Evolutionary conservation across 129 eudicot genomes (phyloP), one percentile per base, ranked within the genome.

Genomic region (Apium graveolens): DNA sequence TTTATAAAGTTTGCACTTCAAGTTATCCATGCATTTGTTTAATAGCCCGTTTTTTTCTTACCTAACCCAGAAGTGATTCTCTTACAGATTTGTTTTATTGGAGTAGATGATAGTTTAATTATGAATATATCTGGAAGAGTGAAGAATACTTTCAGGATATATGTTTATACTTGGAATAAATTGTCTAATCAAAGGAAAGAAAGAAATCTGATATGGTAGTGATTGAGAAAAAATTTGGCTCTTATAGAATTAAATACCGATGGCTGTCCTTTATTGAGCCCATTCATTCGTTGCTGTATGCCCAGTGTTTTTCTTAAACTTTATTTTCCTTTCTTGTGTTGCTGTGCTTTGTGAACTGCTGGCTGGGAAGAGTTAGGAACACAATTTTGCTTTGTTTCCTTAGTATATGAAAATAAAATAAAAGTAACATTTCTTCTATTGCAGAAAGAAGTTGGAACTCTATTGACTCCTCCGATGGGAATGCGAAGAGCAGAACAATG

Each of bases 391-490:
- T 66, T 66, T 31, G 21, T 31, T 66, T 32, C 35, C 24, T 70
- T 21, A 18, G 14, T 71, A 7, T 21, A 20, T 24, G 14, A 37
- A 38, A 38, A 16, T 9, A 14, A 17, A 5, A 55, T 44, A 57
- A 71, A 72, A 17, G 1, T 41, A 41, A 73, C 27, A 73, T 13
- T 6, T 17, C 29, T 73, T 43, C 63, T 51, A 68, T 70, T 83
- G 84, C 90, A 95, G 98, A 95, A 84, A 85, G 97, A 92, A 85
- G 81, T 92, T 37, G 98, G 98, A 79, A 76, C 53, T 70, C 81
- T 83, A 44, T 82, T 95, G 86, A 91, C 98, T 45, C 98, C 98
- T 81, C 98, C 98, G 31, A 84, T 89, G 42, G 91, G 92, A 69
- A 91, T 86, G 83, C 81, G 88, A 80, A 84, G 81, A 78, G 86